These are phyloP conservation scores for Pleurotus salmoneostramineus DNA, from an alignment of 768 basidiomycete species.

Conservation along the genomic window DNA sequence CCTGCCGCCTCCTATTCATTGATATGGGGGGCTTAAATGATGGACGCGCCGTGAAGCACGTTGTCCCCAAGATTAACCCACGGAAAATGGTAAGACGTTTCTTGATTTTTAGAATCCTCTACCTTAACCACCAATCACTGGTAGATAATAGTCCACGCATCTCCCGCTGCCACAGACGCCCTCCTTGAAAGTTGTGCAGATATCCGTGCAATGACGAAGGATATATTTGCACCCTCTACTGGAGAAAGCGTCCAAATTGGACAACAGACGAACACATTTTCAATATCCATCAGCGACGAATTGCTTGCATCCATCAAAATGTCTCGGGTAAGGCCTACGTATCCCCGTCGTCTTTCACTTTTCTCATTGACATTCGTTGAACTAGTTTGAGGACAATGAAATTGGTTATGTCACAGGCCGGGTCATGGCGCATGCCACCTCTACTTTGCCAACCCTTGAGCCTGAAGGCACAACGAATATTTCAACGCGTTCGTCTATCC, in stretches of 20 bases:
- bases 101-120: neutral
- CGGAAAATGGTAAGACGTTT: conserved; percentile 75
- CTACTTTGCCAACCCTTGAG: conserved; percentile 87
- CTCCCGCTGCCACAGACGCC: conserved; percentile 57
- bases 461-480: conserved; percentile 38
- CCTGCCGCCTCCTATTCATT: conserved; percentile 85
- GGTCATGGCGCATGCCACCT: conserved; percentile 80
- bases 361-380: neutral
- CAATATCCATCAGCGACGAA: conserved; percentile 90
- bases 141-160: conserved; percentile 88
- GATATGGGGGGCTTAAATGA: conserved; percentile 98
- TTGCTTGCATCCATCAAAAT: conserved; percentile 75
- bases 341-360: neutral
- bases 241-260: conserved; percentile 89
- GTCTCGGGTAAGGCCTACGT: conserved; percentile 68
- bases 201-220: conserved; percentile 87
- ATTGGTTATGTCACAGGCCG: conserved; percentile 90
- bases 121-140: neutral
- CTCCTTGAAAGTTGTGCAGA: conserved; percentile 80
- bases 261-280: conserved; percentile 93
- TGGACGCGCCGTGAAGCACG: conserved; percentile 94
- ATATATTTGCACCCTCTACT: conserved; percentile 75
- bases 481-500: conserved; percentile 14
- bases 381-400: conserved; percentile 99
- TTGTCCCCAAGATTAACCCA: conserved; percentile 94